These are phyloP conservation scores for Rostrohypoxylon terebratum DNA, from an alignment of 495 filamentous ascomycete species.

Conservation along the genomic window DNA sequence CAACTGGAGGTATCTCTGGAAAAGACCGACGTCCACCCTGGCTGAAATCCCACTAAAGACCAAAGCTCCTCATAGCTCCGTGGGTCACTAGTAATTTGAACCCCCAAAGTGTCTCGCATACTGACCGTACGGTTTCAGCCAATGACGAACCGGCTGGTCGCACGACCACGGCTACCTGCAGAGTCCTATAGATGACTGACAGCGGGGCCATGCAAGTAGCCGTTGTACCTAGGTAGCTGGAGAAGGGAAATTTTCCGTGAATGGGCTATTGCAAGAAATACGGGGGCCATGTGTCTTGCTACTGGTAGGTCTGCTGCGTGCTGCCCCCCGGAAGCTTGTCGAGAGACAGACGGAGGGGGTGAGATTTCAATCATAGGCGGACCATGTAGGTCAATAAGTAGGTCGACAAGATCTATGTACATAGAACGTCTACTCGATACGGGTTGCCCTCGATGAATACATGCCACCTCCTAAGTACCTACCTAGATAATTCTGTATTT, in stretches of 20 bases:
- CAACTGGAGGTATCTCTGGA: neutral
- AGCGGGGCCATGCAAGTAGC: constrained; percentile 48
- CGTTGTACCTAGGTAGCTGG: constrained; percentile 30
- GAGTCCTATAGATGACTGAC: constrained; percentile 47
- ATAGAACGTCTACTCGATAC: constrained; percentile 26
- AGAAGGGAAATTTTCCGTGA: constrained; percentile 46
- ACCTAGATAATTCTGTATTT: too few relatives aligned
- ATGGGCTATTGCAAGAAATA: constrained; percentile 11
- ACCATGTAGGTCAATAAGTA: neutral
- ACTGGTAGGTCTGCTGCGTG: constrained; percentile 21
- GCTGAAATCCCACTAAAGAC: constrained; percentile 2
- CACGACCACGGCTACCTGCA: constrained; percentile 44
- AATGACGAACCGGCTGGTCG: constrained; percentile 43
- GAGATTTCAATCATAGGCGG: neutral
- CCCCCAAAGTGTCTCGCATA: constrained; percentile 44
- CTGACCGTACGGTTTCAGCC: constrained; percentile 40
- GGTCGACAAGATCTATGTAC: neutral
- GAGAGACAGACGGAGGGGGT: constrained; percentile 9
- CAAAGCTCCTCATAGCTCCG: neutral
- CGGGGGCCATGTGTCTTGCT: constrained; percentile 33
- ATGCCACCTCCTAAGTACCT: neutral
- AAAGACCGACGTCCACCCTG: neutral
- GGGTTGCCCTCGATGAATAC: constrained; percentile 20
- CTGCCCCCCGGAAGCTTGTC: constrained; percentile 36
- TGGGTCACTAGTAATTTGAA: constrained; percentile 23